Evolutionary conservation across 441 rosid genomes (phyloP).

Genomic region (Gossypium gossypioides): DNA sequence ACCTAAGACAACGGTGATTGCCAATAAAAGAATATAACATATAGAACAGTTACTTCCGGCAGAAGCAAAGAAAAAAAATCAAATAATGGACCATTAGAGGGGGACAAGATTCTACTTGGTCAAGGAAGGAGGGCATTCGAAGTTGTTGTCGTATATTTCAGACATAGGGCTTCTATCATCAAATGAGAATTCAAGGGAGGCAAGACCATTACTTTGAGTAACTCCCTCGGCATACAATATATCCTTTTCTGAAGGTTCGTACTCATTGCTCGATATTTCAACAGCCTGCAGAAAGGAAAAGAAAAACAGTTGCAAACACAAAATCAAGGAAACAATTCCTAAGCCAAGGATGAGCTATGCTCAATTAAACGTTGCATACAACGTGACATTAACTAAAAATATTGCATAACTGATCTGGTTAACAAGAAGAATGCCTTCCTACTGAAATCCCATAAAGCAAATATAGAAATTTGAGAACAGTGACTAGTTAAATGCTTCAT

Average conservation of each 20-base stretch:
- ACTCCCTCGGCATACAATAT: constrained; percentile 40
- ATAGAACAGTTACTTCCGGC: background rate
- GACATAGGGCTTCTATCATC: constrained; percentile 46
- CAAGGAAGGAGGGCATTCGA: constrained; percentile 22
- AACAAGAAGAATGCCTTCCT: background rate
- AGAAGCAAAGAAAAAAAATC: background rate
- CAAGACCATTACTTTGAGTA: constrained; percentile 36
- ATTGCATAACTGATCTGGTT: background rate
- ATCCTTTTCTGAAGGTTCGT: constrained; percentile 35
- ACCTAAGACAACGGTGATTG: constrained; percentile 19
- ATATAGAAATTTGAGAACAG: background rate
- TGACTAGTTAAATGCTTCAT: background rate
- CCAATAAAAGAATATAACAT: background rate
- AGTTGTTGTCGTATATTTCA: constrained; percentile 26
- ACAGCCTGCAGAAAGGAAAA: constrained; percentile 24
- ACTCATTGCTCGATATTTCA: constrained; percentile 43
- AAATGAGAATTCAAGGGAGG: constrained; percentile 34
- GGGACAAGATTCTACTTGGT: constrained; percentile 23
- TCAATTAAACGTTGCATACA: background rate
- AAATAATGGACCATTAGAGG: background rate
- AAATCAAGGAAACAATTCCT: background rate
- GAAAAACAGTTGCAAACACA: background rate
- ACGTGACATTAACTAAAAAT: background rate
- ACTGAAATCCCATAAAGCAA: background rate
- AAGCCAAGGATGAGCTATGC: background rate